Evolutionary conservation across 495 filamentous ascomycete species (phyloP), one percentile per base, ranked within the genome.

Genomic region (Penicillium bialowiezense): DNA sequence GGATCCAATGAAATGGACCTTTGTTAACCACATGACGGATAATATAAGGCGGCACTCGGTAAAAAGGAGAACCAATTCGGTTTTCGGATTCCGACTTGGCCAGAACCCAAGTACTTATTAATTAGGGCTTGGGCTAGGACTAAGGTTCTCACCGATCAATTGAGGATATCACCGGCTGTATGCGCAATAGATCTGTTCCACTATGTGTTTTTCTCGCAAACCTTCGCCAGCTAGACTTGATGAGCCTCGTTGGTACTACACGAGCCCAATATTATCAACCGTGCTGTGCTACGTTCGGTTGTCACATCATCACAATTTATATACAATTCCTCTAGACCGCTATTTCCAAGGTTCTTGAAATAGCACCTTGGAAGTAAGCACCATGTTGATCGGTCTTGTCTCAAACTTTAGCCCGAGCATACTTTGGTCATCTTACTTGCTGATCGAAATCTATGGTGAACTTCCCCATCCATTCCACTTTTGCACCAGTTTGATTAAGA

Each of bases 121-220:
- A 24, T 43, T 33, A 23, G 28, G 33, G 23, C 44, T 38, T 46
- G 23, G 44, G 15, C 44, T 46, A 29, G 44, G 15, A 46, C 33
- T 20, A 46, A 46, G 44, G 44, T 46, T 46, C 44, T 46, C 44
- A 46, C 44, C 21, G 33, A 9, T 12, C 23, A 7, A 37, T 37
- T 46, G 44, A 6, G 3, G 37, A 37, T 29, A 8, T 10, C 14
- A 29, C 33, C 20, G 1, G 33, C 17, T 19, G 3, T 10, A 13
- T 45, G 3, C 5, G 10, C 7, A 10, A 46, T 29, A 37, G 23
- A 46, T 29, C 44, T 37, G 33, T 46, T 21, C 4, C 28, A 46
- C 41, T 15, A 21, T 43, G 26, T 43, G 28, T 15, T 43, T 43
- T 15, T 3, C 40, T 26, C n/a, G 19, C 14, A 18, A 5, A 20